These are phyloP conservation scores for Penicillium parvum DNA, from an alignment of 495 filamentous ascomycete species.

Conservation along the genomic window DNA sequence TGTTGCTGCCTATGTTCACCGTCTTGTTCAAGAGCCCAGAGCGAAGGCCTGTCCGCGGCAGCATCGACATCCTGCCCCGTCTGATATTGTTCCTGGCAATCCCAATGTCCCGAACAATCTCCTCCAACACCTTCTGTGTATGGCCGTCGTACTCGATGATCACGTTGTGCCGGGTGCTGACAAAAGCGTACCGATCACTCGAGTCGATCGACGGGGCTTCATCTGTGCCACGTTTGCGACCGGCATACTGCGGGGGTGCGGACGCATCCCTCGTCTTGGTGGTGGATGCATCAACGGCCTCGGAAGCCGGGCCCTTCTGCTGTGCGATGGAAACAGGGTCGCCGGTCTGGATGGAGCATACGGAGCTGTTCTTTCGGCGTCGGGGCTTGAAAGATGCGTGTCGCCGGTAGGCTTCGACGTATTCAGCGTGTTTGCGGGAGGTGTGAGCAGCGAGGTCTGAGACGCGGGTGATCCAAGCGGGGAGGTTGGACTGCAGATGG, in stretches of 20 bases:
- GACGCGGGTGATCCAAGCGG: conserved; percentile 62
- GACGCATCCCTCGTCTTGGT: conserved; percentile 9
- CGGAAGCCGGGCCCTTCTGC: conserved; percentile 13
- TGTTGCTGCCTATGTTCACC: conserved; percentile 1
- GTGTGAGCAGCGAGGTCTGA: conserved; percentile 68
- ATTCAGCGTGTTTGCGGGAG: conserved; percentile 63
- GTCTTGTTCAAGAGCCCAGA: conserved; percentile 14
- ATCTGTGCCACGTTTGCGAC: conserved; percentile 28
- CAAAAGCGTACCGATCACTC: conserved; percentile 43
- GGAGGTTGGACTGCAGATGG: conserved; percentile 53
- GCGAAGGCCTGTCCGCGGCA: conserved; percentile 18
- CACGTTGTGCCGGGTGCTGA: conserved; percentile 72
- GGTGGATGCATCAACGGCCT: conserved; percentile 5
- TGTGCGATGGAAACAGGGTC: conserved; percentile 21
- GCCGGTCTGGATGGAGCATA: conserved; percentile 45
- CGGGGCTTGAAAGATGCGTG: conserved; percentile 25
- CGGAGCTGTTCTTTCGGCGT: conserved; percentile 41
- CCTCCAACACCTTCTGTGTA: conserved; percentile 74
- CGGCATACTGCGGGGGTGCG: conserved; percentile 14
- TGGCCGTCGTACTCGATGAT: conserved; percentile 87
- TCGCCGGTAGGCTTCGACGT: conserved; percentile 42
- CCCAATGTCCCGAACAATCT: conserved; percentile 73
- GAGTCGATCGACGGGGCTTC: conserved; percentile 30
- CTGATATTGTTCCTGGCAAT: conserved; percentile 77
- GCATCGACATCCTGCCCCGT: conserved; percentile 58